A percentile compares a stretch with the other conserved stretches of the same genome.
Conservation (phyloP, 345 rosid genomes). For the Excoecaria cochinchinensis region DNA sequence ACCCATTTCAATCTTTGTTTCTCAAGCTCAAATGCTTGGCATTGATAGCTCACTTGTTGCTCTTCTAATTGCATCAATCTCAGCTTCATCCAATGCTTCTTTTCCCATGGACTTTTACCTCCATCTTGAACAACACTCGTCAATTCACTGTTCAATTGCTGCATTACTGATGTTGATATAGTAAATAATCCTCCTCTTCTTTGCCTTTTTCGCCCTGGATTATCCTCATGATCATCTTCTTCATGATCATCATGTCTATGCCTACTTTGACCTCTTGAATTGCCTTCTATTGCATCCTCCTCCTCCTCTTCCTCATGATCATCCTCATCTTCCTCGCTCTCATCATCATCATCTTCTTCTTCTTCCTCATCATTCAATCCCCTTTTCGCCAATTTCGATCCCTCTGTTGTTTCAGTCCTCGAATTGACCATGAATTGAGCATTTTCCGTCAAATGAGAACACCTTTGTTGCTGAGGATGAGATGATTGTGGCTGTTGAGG, state of each 20-base stretch:
- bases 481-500: conserved; percentile 33
- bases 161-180: conserved; percentile 36
- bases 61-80: conserved; percentile 68
- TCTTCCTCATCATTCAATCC: conserved; percentile 35
- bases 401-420: conserved; percentile 35
- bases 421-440: conserved; percentile 23
- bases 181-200: conserved; percentile 24
- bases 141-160: conserved; percentile 48
- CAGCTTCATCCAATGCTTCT: conserved; percentile 79
- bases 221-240: conserved; percentile 43
- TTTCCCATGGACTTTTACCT: conserved; percentile 67
- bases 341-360: conserved; percentile 45
- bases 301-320: conserved; percentile 46
- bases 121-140: conserved; percentile 50
- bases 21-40: conserved; percentile 72
- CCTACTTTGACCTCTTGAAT: conserved; percentile 6
- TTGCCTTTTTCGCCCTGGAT: conserved; percentile 34
- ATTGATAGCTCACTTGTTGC: conserved; percentile 58
- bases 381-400: conserved; percentile 37
- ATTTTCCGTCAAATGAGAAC: conserved; percentile 54
- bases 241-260: conserved; percentile 43
- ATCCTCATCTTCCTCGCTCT: conserved; percentile 22
- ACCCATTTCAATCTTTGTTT: conserved; percentile 93
- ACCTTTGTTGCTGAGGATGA: conserved; percentile 37
- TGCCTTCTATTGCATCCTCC: conserved; percentile 32